Evolutionary conservation across 352 stramenopile species (phyloP).

Genomic region (Phytophthora vignae): DNA sequence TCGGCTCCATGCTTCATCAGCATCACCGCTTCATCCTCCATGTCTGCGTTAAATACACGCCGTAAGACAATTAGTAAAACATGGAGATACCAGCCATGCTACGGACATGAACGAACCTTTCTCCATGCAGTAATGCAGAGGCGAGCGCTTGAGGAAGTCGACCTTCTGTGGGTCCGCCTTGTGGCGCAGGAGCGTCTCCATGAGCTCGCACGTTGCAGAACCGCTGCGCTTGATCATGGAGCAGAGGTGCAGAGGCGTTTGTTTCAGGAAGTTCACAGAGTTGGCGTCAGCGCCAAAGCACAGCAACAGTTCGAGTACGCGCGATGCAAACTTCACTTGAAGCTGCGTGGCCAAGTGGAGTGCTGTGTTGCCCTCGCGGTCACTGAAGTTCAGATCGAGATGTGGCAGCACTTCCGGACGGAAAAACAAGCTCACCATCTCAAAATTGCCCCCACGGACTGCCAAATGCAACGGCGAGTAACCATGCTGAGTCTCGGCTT

Average conservation of each 20-base stretch:
- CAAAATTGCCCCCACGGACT: constrained; percentile 60
- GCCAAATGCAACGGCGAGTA: constrained; percentile 74
- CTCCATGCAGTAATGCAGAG: constrained; percentile 80
- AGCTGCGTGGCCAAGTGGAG: constrained; percentile 74
- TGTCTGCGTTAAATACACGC: constrained; percentile 41
- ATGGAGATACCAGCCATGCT: neutral
- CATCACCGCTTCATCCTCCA: constrained; percentile 63
- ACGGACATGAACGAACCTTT: constrained; percentile 50
- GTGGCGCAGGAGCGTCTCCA: constrained; percentile 71
- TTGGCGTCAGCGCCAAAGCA: constrained; percentile 75
- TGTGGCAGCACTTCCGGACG: constrained; percentile 74
- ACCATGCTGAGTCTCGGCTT: constrained; percentile 61
- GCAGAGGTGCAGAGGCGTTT: constrained; percentile 79
- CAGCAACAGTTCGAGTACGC: constrained; percentile 73
- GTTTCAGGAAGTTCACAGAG: constrained; percentile 71
- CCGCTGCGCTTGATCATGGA: constrained; percentile 70
- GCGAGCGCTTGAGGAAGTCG: constrained; percentile 80
- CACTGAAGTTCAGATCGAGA: constrained; percentile 67
- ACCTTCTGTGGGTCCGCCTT: constrained; percentile 58
- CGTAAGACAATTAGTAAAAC: constrained; percentile 10
- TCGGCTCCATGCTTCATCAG: constrained; percentile 74
- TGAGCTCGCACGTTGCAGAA: constrained; percentile 51
- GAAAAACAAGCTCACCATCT: constrained; percentile 82
- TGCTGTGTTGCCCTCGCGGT: constrained; percentile 78
- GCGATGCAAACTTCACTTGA: constrained; percentile 65